Evolutionary conservation across 1,139 yeast species (phyloP).

Genomic region (Nakaseomyces kungkrabaensis): DNA sequence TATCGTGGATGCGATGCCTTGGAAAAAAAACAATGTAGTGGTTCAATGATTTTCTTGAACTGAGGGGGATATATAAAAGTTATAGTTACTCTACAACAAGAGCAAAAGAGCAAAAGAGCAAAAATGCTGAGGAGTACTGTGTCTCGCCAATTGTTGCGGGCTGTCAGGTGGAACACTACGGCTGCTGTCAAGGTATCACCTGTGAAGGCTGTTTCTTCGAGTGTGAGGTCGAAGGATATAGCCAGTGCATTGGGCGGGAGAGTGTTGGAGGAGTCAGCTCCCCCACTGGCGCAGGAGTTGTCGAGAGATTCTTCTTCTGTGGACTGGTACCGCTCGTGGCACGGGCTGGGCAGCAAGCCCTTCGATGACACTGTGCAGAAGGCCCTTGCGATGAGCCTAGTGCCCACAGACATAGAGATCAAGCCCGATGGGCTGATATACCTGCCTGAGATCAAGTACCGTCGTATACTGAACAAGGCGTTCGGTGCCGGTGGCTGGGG

Average conservation of each 20-base stretch:
- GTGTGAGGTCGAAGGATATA: neutral
- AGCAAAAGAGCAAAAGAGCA: too few species aligned
- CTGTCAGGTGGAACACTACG: neutral
- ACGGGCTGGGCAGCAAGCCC: conserved; percentile 72
- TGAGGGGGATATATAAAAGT: too few species aligned
- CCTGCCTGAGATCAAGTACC: conserved; percentile 87
- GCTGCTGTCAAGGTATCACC: neutral
- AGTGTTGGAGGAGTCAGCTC: neutral
- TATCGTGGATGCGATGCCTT: too few species aligned
- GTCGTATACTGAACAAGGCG: conserved; percentile 77
- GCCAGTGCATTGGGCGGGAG: neutral
- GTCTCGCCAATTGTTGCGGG: neutral
- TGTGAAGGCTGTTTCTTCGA: neutral
- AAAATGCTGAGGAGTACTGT: neutral
- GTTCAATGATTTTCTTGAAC: too few species aligned
- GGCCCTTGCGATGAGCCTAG: conserved; percentile 49
- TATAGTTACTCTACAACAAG: too few species aligned
- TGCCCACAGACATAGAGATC: conserved; percentile 70
- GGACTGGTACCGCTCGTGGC: conserved; percentile 70
- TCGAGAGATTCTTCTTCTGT: conserved; percentile 9
- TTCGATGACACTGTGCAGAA: conserved; percentile 54
- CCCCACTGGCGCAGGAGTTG: neutral
- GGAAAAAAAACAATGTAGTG: too few species aligned
- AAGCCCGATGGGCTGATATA: conserved; percentile 91
- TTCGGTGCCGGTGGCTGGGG: conserved; percentile 99